Conservation (phyloP, 345 rosid species). For the Eutrema japonicum region DNA sequence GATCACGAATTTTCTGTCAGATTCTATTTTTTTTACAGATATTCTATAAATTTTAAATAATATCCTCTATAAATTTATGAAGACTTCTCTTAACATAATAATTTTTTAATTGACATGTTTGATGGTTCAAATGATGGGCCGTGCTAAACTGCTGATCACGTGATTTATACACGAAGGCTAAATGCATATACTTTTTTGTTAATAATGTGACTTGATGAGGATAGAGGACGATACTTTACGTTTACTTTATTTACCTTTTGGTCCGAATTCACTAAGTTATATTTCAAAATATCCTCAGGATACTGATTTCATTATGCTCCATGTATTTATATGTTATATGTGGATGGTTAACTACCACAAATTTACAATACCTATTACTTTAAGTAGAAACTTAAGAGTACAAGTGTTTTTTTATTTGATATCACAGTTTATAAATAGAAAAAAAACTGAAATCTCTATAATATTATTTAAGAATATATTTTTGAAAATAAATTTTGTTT, state of each 20-base stretch:
- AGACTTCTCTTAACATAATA: slow-evolving; percentile 22
- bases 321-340: too few relatives aligned
- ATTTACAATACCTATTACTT: neutral
- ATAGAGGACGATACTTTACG: neutral
- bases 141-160: slow-evolving; percentile 27
- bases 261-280: neutral
- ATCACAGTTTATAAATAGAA: neutral
- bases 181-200: slow-evolving; percentile 11
- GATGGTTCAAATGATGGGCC: slow-evolving; percentile 26
- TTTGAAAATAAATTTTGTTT: too few relatives aligned
- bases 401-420: neutral
- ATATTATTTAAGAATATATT: too few relatives aligned
- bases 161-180: slow-evolving; percentile 24
- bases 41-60: neutral
- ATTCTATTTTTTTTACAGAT: slow-evolving; percentile 9
- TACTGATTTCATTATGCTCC: neutral
- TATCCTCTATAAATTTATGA: neutral
- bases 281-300: neutral
- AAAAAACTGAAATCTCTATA: too few relatives aligned
- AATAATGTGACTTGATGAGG: slow-evolving; percentile 8
- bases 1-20: slow-evolving; percentile 23
- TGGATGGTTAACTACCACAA: neutral
- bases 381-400: neutral
- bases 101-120: slow-evolving; percentile 10
- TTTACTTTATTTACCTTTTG: slow-evolving; percentile 2